phyloP scores from a whole-genome alignment of 2,329 filamentous ascomycete genomes.

The Claviceps purpurea region DNA sequence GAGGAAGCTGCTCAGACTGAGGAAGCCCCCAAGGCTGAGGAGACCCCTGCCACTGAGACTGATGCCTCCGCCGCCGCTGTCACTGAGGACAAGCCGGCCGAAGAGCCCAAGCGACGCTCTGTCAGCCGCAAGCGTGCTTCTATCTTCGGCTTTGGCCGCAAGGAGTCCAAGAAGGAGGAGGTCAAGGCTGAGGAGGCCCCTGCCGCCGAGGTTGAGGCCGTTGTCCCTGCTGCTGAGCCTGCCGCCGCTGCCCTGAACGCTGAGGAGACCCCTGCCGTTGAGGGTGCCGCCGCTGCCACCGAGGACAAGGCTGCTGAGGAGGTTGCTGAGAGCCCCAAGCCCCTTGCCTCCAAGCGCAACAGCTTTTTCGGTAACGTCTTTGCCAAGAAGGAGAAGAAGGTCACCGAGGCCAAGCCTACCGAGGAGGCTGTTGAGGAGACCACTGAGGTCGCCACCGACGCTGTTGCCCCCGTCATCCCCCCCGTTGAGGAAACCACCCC shows the following conservation, averaged over 20 bases:
- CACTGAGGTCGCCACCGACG: slow-evolving; percentile 30
- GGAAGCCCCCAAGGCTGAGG: slow-evolving; percentile 25
- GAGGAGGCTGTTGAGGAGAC: slow-evolving; percentile 28
- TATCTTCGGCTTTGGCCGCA: slow-evolving; percentile 50
- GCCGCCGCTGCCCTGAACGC: slow-evolving; percentile 19
- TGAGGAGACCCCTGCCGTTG: slow-evolving; percentile 24
- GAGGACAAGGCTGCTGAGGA: slow-evolving; percentile 22
- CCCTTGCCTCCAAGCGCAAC: slow-evolving; percentile 38
- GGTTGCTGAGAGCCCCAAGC: slow-evolving; percentile 29
- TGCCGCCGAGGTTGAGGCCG: slow-evolving; percentile 18
- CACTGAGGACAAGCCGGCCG: slow-evolving; percentile 21
- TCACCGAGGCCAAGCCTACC: slow-evolving; percentile 33
- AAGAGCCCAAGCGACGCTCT: slow-evolving; percentile 49
- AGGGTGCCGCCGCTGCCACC: slow-evolving; percentile 16
- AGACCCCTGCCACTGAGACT: slow-evolving; percentile 16
- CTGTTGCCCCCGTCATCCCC: slow-evolving; percentile 45
- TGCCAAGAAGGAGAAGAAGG: slow-evolving; percentile 47
- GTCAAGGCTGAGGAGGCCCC: slow-evolving; percentile 19
- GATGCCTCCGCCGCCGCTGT: slow-evolving; percentile 17
- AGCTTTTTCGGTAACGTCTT: slow-evolving; percentile 41
- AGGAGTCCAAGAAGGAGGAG: slow-evolving; percentile 28
- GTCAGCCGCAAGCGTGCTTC: slow-evolving; percentile 52
- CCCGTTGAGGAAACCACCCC: slow-evolving; percentile 44
- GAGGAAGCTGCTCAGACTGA: slow-evolving; percentile 17
- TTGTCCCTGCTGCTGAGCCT: slow-evolving; percentile 22